These are phyloP conservation scores for Pyrus bretschneideri DNA, from an alignment of 306 rosid genomes.

Conservation along the genomic window DNA sequence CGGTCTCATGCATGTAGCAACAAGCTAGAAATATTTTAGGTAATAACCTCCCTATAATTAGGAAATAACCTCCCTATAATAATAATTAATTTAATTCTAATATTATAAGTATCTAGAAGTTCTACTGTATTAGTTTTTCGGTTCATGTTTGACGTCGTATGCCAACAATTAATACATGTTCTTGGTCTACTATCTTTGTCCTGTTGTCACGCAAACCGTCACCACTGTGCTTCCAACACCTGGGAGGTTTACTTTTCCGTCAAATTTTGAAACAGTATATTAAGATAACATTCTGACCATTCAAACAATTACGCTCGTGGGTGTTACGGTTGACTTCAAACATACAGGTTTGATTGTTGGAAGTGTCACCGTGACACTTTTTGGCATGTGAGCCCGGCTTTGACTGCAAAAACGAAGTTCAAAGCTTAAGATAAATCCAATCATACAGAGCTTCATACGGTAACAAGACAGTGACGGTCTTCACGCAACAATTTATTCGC, in stretches of 20 bases:
- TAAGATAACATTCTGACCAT: background rate
- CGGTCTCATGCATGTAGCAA: too few relatives aligned
- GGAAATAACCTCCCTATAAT: too few relatives aligned
- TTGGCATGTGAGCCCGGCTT: background rate
- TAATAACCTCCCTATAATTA: too few relatives aligned
- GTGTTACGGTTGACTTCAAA: background rate
- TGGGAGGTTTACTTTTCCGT: background rate
- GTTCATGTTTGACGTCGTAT: too few relatives aligned
- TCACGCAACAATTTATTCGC: background rate
- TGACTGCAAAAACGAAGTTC: background rate
- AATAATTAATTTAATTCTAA: too few relatives aligned
- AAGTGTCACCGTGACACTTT: background rate
- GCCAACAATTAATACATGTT: background rate
- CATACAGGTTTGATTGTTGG: background rate
- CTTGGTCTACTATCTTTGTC: background rate
- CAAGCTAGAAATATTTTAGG: too few relatives aligned
- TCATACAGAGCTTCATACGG: background rate
- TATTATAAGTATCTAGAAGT: too few relatives aligned
- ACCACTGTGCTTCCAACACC: background rate
- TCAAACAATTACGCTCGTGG: background rate
- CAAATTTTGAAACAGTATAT: background rate
- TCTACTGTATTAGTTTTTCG: too few relatives aligned
- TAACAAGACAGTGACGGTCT: background rate
- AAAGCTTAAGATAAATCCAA: background rate
- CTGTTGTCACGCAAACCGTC: background rate